Percentiles rank a stretch among this genome's conserved stretches.
phyloP scores from a whole-genome alignment of 441 rosid species.

The Euphorbia corollata region DNA sequence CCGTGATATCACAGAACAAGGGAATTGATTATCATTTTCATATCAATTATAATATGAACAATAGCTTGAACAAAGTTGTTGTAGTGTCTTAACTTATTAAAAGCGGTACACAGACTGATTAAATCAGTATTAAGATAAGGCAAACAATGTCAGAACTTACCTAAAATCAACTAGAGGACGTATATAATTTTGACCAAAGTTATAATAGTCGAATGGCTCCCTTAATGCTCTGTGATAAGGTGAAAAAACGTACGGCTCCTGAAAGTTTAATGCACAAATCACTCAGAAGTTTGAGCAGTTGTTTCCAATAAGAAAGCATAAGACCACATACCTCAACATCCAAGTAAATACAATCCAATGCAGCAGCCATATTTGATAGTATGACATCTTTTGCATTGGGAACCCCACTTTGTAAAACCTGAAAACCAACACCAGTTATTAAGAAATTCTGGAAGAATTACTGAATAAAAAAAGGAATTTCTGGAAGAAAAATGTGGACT shows the following conservation, averaged over 20 bases:
- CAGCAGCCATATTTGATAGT: constrained; percentile 73
- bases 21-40: not conserved
- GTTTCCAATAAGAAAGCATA: constrained; percentile 17
- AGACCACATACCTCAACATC: constrained; percentile 64
- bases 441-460: constrained; percentile 17
- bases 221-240: constrained; percentile 81
- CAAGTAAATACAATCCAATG: constrained; percentile 64
- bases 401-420: constrained; percentile 75
- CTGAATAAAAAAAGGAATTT: too few relatives aligned
- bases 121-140: constrained; percentile 7
- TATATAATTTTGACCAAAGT: constrained; percentile 88
- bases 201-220: constrained; percentile 89
- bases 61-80: not conserved
- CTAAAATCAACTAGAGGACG: constrained; percentile 79
- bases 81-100: constrained; percentile 10
- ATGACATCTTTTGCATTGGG: constrained; percentile 52
- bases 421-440: constrained; percentile 20
- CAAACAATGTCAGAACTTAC: constrained; percentile 36
- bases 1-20: not conserved
- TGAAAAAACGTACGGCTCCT: constrained; percentile 72
- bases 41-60: not conserved
- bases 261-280: constrained; percentile 31
- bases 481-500: constrained; percentile 14
- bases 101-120: constrained; percentile 7
- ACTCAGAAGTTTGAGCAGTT: constrained; percentile 22